A percentile compares a stretch with the other conserved stretches of the same genome.
Conservation (phyloP, 164 flowering plant genomes). For the Litsea cubeba region DNA sequence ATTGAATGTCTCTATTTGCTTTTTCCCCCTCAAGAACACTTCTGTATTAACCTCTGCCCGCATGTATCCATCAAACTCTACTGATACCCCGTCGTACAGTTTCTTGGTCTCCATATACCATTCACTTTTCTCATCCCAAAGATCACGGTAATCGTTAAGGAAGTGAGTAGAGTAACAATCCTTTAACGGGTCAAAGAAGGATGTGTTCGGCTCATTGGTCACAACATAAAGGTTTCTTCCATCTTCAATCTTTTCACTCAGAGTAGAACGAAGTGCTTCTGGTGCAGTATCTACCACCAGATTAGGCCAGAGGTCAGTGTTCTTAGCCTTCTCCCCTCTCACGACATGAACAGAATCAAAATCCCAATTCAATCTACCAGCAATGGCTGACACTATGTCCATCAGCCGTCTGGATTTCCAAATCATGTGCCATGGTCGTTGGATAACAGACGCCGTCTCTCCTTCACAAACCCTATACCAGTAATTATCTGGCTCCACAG, state of each 20-base stretch:
- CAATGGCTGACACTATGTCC: conserved; percentile 27
- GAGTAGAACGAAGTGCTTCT: conserved; percentile 53
- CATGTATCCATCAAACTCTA: conserved; percentile 94
- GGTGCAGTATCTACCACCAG: conserved; percentile 58
- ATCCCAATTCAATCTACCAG: conserved; percentile 42
- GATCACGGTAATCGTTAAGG: conserved; percentile 71
- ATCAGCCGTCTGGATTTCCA: conserved; percentile 64
- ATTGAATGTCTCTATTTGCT: conserved; percentile 86
- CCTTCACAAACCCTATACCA: conserved; percentile 98
- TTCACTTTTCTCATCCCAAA: conserved; percentile 83
- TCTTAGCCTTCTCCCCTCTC: conserved; percentile 77
- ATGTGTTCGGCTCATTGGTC: conserved; percentile 61
- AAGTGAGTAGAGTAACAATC: conserved; percentile 80
- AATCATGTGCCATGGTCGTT: conserved; percentile 86
- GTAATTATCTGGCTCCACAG: conserved; percentile 70
- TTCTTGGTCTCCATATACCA: conserved; percentile 70
- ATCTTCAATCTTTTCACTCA: conserved; percentile 65
- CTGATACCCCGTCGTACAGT: conserved; percentile 62
- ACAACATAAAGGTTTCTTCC: conserved; percentile 78
- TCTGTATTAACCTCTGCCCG: conserved; percentile 76
- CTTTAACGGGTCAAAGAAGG: conserved; percentile 78
- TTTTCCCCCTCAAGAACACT: conserved; percentile 87
- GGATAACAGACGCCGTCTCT: conserved; percentile 71
- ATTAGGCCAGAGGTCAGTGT: conserved; percentile 31
- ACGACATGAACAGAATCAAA: conserved; percentile 79